phyloP scores from a whole-genome alignment of 1,284 basidiomycete species.

The Fomitopsis pinicola region DNA sequence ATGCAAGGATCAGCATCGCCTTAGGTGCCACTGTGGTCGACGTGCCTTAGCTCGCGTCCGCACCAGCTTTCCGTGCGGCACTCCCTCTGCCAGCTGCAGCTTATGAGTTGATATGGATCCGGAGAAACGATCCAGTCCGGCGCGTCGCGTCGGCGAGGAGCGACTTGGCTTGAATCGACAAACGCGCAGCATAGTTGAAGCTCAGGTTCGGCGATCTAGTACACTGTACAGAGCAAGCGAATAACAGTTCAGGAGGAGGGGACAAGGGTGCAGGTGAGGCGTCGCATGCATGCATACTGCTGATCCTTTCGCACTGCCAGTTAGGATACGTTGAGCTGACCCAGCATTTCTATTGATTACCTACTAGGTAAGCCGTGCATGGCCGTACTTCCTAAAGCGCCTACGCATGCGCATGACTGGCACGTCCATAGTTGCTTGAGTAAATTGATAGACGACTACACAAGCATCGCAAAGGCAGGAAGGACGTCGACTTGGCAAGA shows the following conservation, averaged over 20 bases:
- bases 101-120: slow-evolving; percentile 5
- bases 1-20: background rate
- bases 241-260: no score
- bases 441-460: no score
- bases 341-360: background rate
- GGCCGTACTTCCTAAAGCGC: no score
- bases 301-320: no score
- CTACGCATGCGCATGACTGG: no score
- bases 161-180: background rate
- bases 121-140: background rate
- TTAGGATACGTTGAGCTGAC: background rate
- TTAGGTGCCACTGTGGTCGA: background rate
- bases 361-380: background rate
- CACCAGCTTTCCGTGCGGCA: slow-evolving; percentile 3
- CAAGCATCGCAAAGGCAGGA: no score
- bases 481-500: no score
- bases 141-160: background rate
- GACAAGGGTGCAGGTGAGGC: no score
- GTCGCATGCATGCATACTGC: no score
- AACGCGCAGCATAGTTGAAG: background rate
- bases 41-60: slow-evolving; percentile 14
- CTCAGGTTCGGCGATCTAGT: background rate
- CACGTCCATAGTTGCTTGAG: no score
- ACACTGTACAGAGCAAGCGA: background rate
- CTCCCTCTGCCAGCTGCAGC: slow-evolving; percentile 8